These are phyloP conservation scores for Aspergillus sp. DNA, from an alignment of 2,329 filamentous ascomycete genomes.

Conservation along the genomic window DNA sequence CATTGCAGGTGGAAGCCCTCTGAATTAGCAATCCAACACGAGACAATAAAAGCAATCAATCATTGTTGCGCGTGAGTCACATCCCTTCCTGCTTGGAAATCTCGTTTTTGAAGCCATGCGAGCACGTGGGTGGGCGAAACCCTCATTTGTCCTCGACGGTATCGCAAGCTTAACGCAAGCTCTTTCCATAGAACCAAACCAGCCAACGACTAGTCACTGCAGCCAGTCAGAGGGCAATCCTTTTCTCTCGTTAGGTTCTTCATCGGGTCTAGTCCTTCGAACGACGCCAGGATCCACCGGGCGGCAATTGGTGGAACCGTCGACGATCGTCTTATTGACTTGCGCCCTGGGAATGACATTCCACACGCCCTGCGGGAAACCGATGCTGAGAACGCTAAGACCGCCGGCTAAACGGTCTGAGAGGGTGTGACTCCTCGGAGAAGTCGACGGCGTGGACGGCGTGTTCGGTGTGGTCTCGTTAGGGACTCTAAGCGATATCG, in stretches of 20 bases:
- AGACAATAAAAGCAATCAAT: too few species aligned
- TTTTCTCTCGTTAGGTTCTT: background rate
- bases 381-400: background rate
- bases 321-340: background rate
- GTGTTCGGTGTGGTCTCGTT: background rate
- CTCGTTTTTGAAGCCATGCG: background rate
- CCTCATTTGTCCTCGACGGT: background rate
- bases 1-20: too few species aligned
- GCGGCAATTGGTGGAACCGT: background rate
- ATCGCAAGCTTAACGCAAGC: background rate
- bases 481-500: too few species aligned
- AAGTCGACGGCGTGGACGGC: background rate
- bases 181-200: background rate
- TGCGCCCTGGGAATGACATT: conserved; percentile 2
- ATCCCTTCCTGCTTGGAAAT: background rate
- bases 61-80: background rate
- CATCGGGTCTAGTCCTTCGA: background rate
- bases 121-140: background rate
- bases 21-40: too few species aligned
- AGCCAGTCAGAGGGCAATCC: too few species aligned
- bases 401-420: too few species aligned
- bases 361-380: background rate
- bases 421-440: background rate
- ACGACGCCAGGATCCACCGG: background rate
- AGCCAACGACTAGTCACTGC: too few species aligned